phyloP scores from a whole-genome alignment of 768 basidiomycete genomes.

The Trametes cubensis region DNA sequence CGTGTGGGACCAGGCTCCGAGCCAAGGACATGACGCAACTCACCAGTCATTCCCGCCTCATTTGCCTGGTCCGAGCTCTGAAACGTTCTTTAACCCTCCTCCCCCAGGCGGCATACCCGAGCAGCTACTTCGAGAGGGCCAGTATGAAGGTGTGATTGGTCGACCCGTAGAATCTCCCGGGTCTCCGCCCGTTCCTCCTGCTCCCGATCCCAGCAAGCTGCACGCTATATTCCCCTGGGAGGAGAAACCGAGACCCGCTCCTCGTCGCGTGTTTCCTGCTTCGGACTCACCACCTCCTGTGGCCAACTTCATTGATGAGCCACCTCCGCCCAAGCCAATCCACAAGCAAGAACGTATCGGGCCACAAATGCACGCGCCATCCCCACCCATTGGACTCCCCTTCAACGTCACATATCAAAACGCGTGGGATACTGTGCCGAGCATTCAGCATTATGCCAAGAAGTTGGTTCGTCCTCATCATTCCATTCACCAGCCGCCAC shows the following conservation, averaged over 20 bases:
- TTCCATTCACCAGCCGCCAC: constrained; percentile 46
- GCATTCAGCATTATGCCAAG: constrained; percentile 76
- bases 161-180: constrained; percentile 42
- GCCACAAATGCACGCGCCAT: constrained; percentile 26
- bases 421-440: constrained; percentile 84
- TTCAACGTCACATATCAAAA: constrained; percentile 68
- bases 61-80: constrained; percentile 45
- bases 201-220: constrained; percentile 73
- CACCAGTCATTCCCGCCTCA: constrained; percentile 34
- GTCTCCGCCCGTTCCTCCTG: constrained; percentile 41
- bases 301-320: constrained; percentile 30
- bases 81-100: constrained; percentile 62
- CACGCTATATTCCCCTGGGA: constrained; percentile 97
- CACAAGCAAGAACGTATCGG: constrained; percentile 18
- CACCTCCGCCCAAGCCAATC: constrained; percentile 30
- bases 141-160: constrained; percentile 65
- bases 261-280: constrained; percentile 74
- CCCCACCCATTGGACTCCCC: constrained; percentile 50
- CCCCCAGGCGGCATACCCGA: constrained; percentile 66
- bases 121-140: constrained; percentile 65
- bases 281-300: constrained; percentile 56
- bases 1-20: constrained; percentile 75
- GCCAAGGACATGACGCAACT: constrained; percentile 42
- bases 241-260: constrained; percentile 63
- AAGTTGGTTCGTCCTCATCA: constrained; percentile 56